Evolutionary conservation across 2,329 filamentous ascomycete species (phyloP).

Genomic region (Sporothrix inflata): DNA sequence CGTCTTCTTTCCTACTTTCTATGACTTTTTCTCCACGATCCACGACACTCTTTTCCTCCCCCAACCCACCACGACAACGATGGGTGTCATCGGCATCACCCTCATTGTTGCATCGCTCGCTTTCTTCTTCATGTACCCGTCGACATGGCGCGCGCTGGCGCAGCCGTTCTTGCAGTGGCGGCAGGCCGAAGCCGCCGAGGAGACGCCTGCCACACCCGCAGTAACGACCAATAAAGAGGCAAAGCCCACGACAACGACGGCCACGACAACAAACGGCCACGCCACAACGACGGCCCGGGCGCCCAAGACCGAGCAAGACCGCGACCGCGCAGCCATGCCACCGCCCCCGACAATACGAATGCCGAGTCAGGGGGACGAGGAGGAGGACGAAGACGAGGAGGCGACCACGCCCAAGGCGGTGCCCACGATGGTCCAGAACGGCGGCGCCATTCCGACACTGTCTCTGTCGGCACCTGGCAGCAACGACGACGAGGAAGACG

Average conservation of each 20-base stretch:
- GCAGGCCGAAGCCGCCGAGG: conserved; percentile 10
- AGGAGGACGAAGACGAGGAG: conserved; percentile 40
- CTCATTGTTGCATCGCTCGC: conserved; percentile 64
- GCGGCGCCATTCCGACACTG: conserved; percentile 49
- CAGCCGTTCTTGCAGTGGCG: conserved; percentile 27
- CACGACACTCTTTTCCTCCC: neutral
- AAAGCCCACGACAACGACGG: neutral
- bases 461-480: conserved; percentile 44
- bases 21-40: neutral
- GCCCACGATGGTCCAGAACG: conserved; percentile 34
- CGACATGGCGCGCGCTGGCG: conserved; percentile 48
- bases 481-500: conserved; percentile 33
- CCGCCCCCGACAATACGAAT: conserved; percentile 27
- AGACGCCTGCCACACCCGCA: neutral
- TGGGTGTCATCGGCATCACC: conserved; percentile 64
- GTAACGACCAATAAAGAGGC: neutral
- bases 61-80: conserved; percentile 38
- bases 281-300: neutral
- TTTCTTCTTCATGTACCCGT: conserved; percentile 58
- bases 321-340: conserved; percentile 28
- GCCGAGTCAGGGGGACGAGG: neutral
- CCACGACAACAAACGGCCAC: neutral
- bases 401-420: conserved; percentile 58
- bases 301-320: neutral
- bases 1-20: neutral